Conservation (phyloP, 1,284 basidiomycete genomes). For the Trametes sp. region DNA sequence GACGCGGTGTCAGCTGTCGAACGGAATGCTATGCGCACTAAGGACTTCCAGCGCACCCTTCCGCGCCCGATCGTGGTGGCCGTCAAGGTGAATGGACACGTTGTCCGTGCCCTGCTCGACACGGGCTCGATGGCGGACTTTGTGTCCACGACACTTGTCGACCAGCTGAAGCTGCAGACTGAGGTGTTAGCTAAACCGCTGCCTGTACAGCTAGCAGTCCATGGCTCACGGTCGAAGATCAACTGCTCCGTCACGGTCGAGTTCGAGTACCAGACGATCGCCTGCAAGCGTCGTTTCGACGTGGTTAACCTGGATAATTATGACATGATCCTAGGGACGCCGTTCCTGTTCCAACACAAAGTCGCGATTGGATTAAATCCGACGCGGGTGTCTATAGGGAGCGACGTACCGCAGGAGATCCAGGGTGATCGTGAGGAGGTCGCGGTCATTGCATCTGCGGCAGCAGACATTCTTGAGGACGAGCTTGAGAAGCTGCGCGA, state of each 20-base stretch:
- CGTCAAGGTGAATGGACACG: constrained; percentile 44
- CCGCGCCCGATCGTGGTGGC: constrained; percentile 32
- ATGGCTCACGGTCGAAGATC: constrained; percentile 43
- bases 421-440: constrained; percentile 32
- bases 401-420: constrained; percentile 22
- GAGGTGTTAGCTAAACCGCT: constrained; percentile 38
- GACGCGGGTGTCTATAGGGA: constrained; percentile 29
- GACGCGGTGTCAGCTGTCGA: constrained; percentile 2
- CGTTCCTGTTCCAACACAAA: constrained; percentile 39
- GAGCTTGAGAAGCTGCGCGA: constrained; percentile 27
- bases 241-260: constrained; percentile 33
- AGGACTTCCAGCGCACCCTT: background rate
- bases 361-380: constrained; percentile 36
- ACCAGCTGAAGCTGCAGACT: constrained; percentile 40
- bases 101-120: constrained; percentile 43
- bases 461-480: constrained; percentile 29
- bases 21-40: constrained; percentile 1
- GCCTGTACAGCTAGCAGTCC: constrained; percentile 42
- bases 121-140: constrained; percentile 49
- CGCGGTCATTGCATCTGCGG: constrained; percentile 16
- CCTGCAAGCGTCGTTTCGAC: constrained; percentile 39
- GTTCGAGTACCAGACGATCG: constrained; percentile 43
- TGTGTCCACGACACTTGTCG: constrained; percentile 46
- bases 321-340: constrained; percentile 41
- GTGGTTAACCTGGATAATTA: constrained; percentile 39